These are phyloP conservation scores for Coemansia sp. DNA, from an alignment of 192 early-diverging fungal species.

Conservation along the genomic window DNA sequence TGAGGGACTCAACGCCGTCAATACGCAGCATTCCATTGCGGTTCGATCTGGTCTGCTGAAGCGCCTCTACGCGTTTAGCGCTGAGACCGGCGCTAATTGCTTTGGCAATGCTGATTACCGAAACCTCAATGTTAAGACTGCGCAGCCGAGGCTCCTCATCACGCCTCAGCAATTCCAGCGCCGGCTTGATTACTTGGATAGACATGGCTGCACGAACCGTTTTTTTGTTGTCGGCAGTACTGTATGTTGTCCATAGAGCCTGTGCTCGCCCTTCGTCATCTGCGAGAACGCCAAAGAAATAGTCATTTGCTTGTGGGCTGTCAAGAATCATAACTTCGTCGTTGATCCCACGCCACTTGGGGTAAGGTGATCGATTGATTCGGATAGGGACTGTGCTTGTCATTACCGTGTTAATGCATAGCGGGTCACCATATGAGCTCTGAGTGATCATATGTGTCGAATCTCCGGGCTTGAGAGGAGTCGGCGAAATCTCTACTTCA, in stretches of 20 bases:
- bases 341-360: conserved; percentile 47
- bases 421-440: conserved; percentile 52
- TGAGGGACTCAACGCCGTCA: conserved; percentile 57
- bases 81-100: conserved; percentile 63
- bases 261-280: conserved; percentile 35
- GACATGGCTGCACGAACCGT: conserved; percentile 56
- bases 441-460: conserved; percentile 56
- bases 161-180: conserved; percentile 50
- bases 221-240: conserved; percentile 39
- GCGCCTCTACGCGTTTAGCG: conserved; percentile 56
- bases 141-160: conserved; percentile 56
- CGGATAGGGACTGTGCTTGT: conserved; percentile 58
- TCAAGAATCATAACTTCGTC: conserved; percentile 32
- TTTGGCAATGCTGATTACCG: conserved; percentile 57
- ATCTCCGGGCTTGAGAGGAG: conserved; percentile 64
- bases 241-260: conserved; percentile 37
- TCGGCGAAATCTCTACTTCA: conserved; percentile 58
- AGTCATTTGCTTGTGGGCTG: conserved; percentile 21
- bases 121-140: conserved; percentile 62
- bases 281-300: conserved; percentile 36
- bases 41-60: conserved; percentile 55
- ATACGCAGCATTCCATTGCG: conserved; percentile 60
- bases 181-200: conserved; percentile 50
- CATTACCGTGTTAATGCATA: conserved; percentile 63
- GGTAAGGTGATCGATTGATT: conserved; percentile 23